Percentiles rank a stretch among this genome's conserved stretches.
Evolutionary conservation across 306 rosid species (phyloP).

Genomic region (Quercus aquifolioides): DNA sequence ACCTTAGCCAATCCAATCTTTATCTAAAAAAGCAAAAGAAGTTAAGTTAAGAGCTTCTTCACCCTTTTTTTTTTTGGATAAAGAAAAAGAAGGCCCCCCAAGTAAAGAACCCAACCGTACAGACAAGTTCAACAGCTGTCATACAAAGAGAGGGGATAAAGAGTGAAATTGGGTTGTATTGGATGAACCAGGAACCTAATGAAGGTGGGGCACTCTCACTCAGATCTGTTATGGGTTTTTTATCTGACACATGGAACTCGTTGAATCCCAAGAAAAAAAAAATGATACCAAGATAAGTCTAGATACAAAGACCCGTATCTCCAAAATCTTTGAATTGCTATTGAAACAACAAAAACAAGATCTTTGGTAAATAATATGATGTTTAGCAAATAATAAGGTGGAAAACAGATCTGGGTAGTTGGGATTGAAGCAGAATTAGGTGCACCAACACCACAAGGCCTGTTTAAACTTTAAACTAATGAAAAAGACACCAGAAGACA

Average conservation of each 20-base stretch:
- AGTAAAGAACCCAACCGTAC: slow-evolving; percentile 40
- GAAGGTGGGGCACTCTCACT: slow-evolving; percentile 39
- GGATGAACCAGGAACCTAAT: slow-evolving; percentile 35
- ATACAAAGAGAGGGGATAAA: slow-evolving; percentile 16
- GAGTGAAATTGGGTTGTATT: slow-evolving; percentile 18
- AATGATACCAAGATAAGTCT: slow-evolving; percentile 35
- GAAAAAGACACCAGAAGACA: slow-evolving; percentile 28
- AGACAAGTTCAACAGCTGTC: slow-evolving; percentile 51
- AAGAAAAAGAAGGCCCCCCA: slow-evolving; percentile 7
- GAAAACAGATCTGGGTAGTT: slow-evolving; percentile 44
- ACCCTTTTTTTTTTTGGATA: background rate
- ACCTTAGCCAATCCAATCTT: slow-evolving; percentile 33
- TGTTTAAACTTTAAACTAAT: background rate
- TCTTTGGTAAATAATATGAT: slow-evolving; percentile 16
- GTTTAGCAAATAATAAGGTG: slow-evolving; percentile 15
- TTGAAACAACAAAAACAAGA: slow-evolving; percentile 7
- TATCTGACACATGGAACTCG: slow-evolving; percentile 50
- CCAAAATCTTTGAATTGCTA: slow-evolving; percentile 28
- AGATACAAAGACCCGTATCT: slow-evolving; percentile 50
- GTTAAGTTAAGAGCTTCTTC: slow-evolving; percentile 11
- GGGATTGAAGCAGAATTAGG: slow-evolving; percentile 33
- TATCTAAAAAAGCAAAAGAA: slow-evolving; percentile 9
- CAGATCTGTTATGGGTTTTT: slow-evolving; percentile 35
- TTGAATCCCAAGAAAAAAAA: slow-evolving; percentile 32
- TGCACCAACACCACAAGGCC: slow-evolving; percentile 43